Base-by-base conservation (phyloP, 1,139 yeast species). In the Kluyveromyces sp. region DNA sequence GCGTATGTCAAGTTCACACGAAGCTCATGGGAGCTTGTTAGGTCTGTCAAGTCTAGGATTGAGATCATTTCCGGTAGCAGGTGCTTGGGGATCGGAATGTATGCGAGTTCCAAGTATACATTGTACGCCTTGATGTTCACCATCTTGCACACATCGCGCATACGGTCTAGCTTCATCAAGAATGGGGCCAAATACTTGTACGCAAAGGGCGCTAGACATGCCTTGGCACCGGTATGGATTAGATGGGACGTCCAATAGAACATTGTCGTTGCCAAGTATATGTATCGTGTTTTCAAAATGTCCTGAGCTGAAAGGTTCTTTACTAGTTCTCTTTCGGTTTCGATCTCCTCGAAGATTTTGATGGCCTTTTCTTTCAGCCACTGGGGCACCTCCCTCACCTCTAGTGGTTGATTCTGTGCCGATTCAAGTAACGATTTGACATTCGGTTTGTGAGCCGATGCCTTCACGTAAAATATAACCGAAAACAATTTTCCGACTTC, bases 81-180 rank as follows among this genome's bases (percentile, higher is more conserved):
- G 1, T 67, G 67, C 4, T 65, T 58, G 34, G 77, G 73, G 57
- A 71, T 79, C 1, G 83, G 77, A 39, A 83, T 66, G 52, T 79
- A 81, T 0, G 89, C 81, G 3, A 83, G 68, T 36, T 70, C 71
- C 42, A 75, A 71, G 58, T 83, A 77, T 3, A 77, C 67, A 2
- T 73, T 57, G 2, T 75, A 71, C 0, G 88, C 83, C 39, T 75
- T 74, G 34, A 84, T 69, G 45, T 78, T 77, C 0, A 90, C 83
- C 50, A 90, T 75, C 51, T 82, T 84, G 57, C 90, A 83, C 26
- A 88, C 89, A 54, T 92, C 97, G 53, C 89, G 82, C 70, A 86
- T 74, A 45, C 75, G 75, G 47, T 82, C 78, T 48, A 89, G 69
- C 31, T 75, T 73, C 55, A 88, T 70, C 51, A 88, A 68, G 52